Base-by-base conservation (phyloP, 1,139 yeast genomes). In the Scheffersomyces insectosa region DNA sequence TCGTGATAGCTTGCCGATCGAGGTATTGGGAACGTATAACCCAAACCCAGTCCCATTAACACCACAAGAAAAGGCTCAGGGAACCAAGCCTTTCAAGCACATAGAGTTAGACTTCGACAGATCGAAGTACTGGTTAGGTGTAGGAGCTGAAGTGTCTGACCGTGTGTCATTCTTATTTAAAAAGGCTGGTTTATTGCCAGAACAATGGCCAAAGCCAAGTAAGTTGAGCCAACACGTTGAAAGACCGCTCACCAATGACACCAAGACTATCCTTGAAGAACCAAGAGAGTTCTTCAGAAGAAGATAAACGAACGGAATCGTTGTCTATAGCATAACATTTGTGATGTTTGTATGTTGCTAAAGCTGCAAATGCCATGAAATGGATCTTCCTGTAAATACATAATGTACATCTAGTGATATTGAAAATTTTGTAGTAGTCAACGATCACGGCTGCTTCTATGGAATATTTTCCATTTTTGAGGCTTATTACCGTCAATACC, bases 61-160 rank as follows among this genome's bases (percentile, higher is more conserved):
- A 1, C 77, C 82, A 30, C 80, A 75, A 52, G 83, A 82, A 52
- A 72, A 70, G 50, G 73, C 70, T 16, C 49, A 52, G 33, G 82
- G 83, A n/a, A 66, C 71, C 36, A 72, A 78, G 50, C 89, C 95
- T 16, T 75, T 79, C 42, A 93, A 93, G 62, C 90, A 90, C 54
- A 80, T 93, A 33, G 79, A 82, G 53, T 72, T 93, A 38, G 98
- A 93, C 62, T 89, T 93, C 60, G 83, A 83, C 51, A 81, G 97
- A 54, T 82, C 97, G n/a, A 89, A 89, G 65, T 95, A 93, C 68
- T 93, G 99, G 99, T 71, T 93, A 37, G 97, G 97, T 59, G 96
- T 89, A 12, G 99, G 99, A n/a, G 99, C 98, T 1, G 96, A 88
- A 62, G 96, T 97, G 4, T 83, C 95, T 29, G 91, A 87, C 36